Conservation (phyloP, 1,284 basidiomycete species). For the Ceratobasidium sp. region DNA sequence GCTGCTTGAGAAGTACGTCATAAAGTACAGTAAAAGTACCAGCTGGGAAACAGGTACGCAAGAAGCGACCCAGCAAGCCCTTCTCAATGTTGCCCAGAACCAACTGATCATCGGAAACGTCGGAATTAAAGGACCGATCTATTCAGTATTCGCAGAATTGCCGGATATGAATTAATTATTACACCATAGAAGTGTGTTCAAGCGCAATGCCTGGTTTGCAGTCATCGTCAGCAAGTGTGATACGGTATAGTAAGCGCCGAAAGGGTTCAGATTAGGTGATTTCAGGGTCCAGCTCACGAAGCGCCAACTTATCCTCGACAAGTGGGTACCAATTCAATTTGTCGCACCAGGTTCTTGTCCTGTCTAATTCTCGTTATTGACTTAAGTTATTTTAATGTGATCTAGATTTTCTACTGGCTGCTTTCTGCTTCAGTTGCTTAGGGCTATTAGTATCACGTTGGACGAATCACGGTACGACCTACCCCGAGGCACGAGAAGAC, state of each 20-base stretch:
- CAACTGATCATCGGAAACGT: too few species aligned
- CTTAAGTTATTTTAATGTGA: not conserved
- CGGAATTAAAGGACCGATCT: too few species aligned
- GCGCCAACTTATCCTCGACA: conserved; percentile 25
- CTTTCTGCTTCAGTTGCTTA: not conserved
- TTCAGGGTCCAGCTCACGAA: not conserved
- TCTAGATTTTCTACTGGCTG: not conserved
- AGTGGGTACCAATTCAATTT: conserved; percentile 19
- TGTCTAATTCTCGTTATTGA: not conserved
- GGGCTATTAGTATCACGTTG: not conserved
- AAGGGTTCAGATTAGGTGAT: not conserved
- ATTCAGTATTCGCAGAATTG: too few species aligned
- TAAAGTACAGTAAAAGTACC: not conserved
- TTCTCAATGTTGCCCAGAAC: not conserved
- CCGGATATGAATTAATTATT: too few species aligned
- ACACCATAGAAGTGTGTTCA: not conserved
- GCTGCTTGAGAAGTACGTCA: not conserved
- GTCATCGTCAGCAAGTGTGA: not conserved
- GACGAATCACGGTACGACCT: not conserved
- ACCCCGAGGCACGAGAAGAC: not conserved
- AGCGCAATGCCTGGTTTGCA: not conserved
- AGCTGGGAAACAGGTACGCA: not conserved
- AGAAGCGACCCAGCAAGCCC: not conserved
- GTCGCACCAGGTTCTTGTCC: not conserved
- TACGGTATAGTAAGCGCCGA: conserved; percentile 4